Evolutionary conservation across 2,329 filamentous ascomycete species (phyloP).

Genomic region (Pseudogymnoascus sp.): DNA sequence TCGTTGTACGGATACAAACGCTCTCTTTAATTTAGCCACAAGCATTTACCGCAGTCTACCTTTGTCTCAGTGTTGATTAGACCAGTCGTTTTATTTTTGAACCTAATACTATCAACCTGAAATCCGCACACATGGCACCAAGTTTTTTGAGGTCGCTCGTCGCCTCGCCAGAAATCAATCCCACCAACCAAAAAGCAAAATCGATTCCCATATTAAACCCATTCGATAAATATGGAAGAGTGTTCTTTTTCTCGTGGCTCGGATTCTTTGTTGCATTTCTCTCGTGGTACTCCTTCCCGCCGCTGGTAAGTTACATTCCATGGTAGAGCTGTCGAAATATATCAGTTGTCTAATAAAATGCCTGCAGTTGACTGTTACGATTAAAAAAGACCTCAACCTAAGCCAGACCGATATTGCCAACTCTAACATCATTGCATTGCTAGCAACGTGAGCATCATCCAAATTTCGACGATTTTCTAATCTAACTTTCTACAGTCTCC

Average conservation of each 20-base stretch:
- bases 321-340: not conserved
- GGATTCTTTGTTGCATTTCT: conserved; percentile 84
- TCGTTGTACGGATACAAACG: not conserved
- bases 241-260: conserved; percentile 85
- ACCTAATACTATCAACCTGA: not conserved
- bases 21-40: not conserved
- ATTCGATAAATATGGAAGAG: conserved; percentile 70
- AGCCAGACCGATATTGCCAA: conserved; percentile 67
- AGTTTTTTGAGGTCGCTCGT: not conserved
- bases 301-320: conserved; percentile 35
- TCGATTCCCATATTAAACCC: conserved; percentile 74
- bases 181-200: conserved; percentile 73
- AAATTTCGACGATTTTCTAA: not conserved
- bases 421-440: conserved; percentile 80
- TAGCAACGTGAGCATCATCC: conserved; percentile 45
- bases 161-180: conserved; percentile 52
- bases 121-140: not conserved
- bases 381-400: conserved; percentile 69
- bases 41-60: not conserved
- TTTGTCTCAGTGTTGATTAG: not conserved
- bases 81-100: not conserved
- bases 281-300: conserved; percentile 71
- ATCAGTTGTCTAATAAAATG: not conserved
- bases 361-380: conserved; percentile 50
- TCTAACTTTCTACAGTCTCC: conserved; percentile 30